Evolutionary conservation across 495 filamentous ascomycete genomes (phyloP), one percentile per base, ranked within the genome.

Genomic region (Neurospora sp.): DNA sequence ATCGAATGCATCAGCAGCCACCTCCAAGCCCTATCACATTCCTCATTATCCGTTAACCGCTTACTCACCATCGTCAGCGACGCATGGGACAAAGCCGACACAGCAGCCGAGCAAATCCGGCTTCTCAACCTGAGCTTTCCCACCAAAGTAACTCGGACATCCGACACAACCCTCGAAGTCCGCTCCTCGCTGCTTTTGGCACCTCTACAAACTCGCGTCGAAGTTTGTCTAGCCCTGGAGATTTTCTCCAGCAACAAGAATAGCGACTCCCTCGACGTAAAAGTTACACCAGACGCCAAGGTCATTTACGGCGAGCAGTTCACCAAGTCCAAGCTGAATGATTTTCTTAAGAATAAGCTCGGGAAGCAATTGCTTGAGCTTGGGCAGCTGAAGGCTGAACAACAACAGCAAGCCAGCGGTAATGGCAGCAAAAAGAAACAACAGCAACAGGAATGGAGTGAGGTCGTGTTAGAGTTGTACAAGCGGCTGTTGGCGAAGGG

Each of bases 291-390:
- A 1, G 81, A 79, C 40, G 90, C 85, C 1, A 81, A 78, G 70
- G 87, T 92, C 3, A 84, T 89, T 8, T 93, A 93, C 80, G 91
- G 91, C 1, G 90, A 92, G 78, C 82, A 81, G 71, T 91, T 91
- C 74, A 89, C 89, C 69, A 85, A 84, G 77, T 85, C 81, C 28
- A 91, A 90, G 77, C 89, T 93, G 84, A 73, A 73, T 37, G 89
- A 90, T 69, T 92, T 90, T 73, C 76, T 92, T 59, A 75, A 80
- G 36, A 81, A 79, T 39, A 85, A 82, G 73, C 78, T 89, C 59
- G 86, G 87, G 19, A 76, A 77, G 69, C 70, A 39, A 10, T 78
- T 82, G n/a, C n/a, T n/a, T n/a, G n/a, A n/a, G n/a, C n/a, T n/a
- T n/a, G n/a, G n/a, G n/a, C n/a, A n/a, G n/a, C n/a, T n/a, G n/a